These are phyloP conservation scores for Fusarium sp. DNA, from an alignment of 2,329 filamentous ascomycete species.

Conservation along the genomic window DNA sequence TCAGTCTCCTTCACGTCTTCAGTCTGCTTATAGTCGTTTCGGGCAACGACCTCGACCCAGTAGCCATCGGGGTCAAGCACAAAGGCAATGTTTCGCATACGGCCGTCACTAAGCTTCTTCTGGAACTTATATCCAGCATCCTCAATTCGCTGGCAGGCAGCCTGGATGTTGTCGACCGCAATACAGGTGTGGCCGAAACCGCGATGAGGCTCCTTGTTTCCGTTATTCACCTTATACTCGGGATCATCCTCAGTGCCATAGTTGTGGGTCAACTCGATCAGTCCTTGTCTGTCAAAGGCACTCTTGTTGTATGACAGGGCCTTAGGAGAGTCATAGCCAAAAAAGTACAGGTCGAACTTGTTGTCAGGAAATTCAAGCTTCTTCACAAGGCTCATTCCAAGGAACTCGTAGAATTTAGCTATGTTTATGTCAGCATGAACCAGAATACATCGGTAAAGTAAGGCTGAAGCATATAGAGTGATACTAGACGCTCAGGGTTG, in stretches of 20 bases:
- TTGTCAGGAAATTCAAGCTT: constrained; percentile 86
- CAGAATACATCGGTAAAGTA: neutral
- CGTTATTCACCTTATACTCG: constrained; percentile 85
- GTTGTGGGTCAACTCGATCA: constrained; percentile 88
- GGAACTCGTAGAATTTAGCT: constrained; percentile 94
- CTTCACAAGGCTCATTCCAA: constrained; percentile 88
- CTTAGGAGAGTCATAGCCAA: constrained; percentile 85
- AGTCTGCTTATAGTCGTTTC: constrained; percentile 79
- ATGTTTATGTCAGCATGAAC: constrained; percentile 28
- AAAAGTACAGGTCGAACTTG: constrained; percentile 97
- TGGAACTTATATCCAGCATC: constrained; percentile 94
- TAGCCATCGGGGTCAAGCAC: constrained; percentile 90
- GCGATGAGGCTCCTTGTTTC: constrained; percentile 89
- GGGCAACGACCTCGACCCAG: constrained; percentile 87
- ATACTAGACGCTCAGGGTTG: constrained; percentile 2
- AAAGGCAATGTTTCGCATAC: constrained; percentile 91
- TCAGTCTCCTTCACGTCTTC: constrained; percentile 82
- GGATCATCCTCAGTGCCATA: constrained; percentile 92
- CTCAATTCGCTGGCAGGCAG: constrained; percentile 89
- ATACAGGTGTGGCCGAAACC: constrained; percentile 92
- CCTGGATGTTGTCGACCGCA: constrained; percentile 86
- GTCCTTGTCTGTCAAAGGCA: constrained; percentile 85
- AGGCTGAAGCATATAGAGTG: constrained; percentile 3
- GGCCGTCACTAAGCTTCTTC: constrained; percentile 92
- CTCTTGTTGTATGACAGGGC: constrained; percentile 82